Evolutionary conservation across 148 eudicot species (phyloP).

Genomic region (Amaranthus cruentus): DNA sequence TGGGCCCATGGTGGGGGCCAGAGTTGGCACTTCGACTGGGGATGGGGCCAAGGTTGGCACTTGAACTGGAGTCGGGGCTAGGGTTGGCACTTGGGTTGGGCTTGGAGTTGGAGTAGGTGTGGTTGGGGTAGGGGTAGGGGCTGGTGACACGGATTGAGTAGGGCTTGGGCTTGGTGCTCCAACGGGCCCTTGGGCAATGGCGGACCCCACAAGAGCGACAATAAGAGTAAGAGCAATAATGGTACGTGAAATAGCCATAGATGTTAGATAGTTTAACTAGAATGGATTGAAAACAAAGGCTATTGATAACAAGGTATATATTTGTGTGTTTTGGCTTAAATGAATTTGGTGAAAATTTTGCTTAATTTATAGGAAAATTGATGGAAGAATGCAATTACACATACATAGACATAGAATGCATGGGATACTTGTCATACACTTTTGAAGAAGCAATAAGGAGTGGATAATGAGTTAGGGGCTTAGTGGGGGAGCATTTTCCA

Average conservation of each 20-base stretch:
- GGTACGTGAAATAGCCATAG: constrained; percentile 39
- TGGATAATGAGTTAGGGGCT: constrained; percentile 19
- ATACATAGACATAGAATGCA: background rate
- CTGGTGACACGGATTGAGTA: background rate
- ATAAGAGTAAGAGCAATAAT: constrained; percentile 27
- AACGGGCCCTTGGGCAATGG: constrained; percentile 30
- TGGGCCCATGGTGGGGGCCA: constrained; percentile 6
- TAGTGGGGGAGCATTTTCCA: constrained; percentile 13
- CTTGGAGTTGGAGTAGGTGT: background rate
- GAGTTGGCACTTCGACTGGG: constrained; percentile 1
- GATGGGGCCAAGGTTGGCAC: background rate
- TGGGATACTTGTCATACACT: constrained; percentile 15
- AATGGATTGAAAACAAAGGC: background rate
- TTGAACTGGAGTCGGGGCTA: background rate
- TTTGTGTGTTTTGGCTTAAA: background rate
- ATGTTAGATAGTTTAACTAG: background rate
- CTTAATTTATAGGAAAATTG: constrained; percentile 11
- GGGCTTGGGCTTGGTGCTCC: constrained; percentile 11
- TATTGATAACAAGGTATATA: background rate
- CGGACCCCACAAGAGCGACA: constrained; percentile 31
- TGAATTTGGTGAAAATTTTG: background rate
- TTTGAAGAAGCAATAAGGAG: constrained; percentile 11
- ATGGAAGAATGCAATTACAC: background rate
- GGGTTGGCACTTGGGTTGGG: background rate
- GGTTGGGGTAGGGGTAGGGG: background rate